Evolutionary conservation across 2,329 filamentous ascomycete species (phyloP).

Genomic region (Beauveria caledonica): DNA sequence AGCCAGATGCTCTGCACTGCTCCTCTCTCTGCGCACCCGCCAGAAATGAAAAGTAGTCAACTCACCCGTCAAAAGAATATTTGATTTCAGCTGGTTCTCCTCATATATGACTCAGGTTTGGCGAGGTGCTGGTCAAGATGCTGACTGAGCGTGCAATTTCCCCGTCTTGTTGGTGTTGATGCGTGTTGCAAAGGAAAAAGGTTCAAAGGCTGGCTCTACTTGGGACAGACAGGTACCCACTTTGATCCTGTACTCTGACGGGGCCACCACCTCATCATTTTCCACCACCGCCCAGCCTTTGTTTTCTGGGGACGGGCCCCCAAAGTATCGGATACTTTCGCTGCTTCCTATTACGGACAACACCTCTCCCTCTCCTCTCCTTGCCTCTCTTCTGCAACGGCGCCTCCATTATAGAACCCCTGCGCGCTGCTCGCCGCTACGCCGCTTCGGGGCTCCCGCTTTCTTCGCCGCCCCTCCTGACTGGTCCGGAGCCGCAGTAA

Average conservation of each 20-base stretch:
- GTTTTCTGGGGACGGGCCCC: background rate
- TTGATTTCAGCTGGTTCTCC: background rate
- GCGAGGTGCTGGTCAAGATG: background rate
- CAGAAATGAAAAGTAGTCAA: background rate
- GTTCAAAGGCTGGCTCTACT: background rate
- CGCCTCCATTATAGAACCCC: background rate
- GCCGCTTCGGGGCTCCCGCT: background rate
- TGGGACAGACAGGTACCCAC: background rate
- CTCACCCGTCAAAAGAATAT: background rate
- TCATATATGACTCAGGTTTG: background rate
- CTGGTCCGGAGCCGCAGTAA: constrained; percentile 10
- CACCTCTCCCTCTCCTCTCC: background rate
- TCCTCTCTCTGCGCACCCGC: background rate
- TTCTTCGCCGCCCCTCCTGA: background rate
- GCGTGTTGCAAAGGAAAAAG: background rate
- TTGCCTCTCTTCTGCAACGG: background rate
- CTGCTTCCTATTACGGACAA: constrained; percentile 2
- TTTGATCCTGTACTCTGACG: background rate
- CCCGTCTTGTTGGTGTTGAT: background rate
- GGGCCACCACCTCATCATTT: too few species aligned
- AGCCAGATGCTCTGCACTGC: background rate
- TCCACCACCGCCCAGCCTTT: background rate
- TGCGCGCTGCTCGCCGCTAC: background rate
- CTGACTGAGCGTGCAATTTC: background rate
- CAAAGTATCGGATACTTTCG: background rate